phyloP scores from a whole-genome alignment of 768 basidiomycete species.

The Lactifluus volemus region DNA sequence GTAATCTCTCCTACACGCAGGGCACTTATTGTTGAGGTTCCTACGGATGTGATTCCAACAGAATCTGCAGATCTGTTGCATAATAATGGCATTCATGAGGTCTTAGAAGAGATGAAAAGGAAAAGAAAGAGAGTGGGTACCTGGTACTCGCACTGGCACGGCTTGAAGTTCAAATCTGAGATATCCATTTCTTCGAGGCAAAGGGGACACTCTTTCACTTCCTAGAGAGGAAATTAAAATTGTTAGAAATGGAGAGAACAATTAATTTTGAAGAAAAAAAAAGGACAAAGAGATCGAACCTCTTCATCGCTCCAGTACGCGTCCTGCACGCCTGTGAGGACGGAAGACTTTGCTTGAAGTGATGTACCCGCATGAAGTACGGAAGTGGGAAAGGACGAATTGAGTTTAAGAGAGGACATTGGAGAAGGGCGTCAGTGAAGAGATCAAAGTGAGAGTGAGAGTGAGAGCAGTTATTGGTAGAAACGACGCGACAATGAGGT shows the following conservation, averaged over 20 bases:
- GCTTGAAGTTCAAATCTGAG: constrained; percentile 98
- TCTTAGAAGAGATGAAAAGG: constrained; percentile 4
- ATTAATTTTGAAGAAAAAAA: constrained; percentile 24
- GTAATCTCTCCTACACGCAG: constrained; percentile 90
- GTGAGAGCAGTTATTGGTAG: neutral
- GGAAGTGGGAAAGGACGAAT: constrained; percentile 63
- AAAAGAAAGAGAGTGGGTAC: constrained; percentile 31
- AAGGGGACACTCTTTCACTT: constrained; percentile 95
- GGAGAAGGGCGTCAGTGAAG: neutral
- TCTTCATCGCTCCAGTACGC: constrained; percentile 97
- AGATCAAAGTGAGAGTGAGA: neutral
- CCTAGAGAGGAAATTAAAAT: constrained; percentile 38
- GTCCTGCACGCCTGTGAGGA: constrained; percentile 86
- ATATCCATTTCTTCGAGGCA: constrained; percentile 99
- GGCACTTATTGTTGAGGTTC: constrained; percentile 92
- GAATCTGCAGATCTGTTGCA: constrained; percentile 85
- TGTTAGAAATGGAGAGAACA: neutral
- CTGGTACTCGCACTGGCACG: constrained; percentile 98
- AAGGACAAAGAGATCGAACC: constrained; percentile 39
- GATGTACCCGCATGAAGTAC: constrained; percentile 61
- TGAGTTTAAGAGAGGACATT: constrained; percentile 50
- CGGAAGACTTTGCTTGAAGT: constrained; percentile 76
- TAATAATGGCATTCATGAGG: neutral
- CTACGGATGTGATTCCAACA: constrained; percentile 99
- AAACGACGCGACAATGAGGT: constrained; percentile 21